Evolutionary conservation across 2,329 filamentous ascomycete genomes (phyloP), one percentile per base, ranked within the genome.

Genomic region (Chrysoporthe cubensis): DNA sequence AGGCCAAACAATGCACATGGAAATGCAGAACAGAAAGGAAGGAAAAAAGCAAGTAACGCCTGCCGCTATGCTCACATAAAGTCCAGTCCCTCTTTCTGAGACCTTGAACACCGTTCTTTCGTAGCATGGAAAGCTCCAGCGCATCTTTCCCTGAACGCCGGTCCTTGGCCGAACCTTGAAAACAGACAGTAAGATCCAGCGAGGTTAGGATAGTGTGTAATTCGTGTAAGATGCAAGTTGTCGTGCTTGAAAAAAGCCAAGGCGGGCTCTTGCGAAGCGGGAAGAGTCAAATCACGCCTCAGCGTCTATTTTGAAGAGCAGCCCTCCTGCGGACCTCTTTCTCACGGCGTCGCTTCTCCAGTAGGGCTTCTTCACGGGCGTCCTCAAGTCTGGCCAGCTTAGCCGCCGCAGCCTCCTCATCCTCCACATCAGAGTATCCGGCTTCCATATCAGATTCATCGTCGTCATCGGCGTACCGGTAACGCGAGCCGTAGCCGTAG

Each of bases 401-500:
- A 69, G 90, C 85, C 2, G 91, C 90, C 62, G 80, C 75, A 59
- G 83, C 80, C 76, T 95, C 92, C 76, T 95, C 92, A 46, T 85
- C 81, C 69, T 93, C 90, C 64, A 94, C 87, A 72, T 94, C 91
- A 69, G 89, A 90, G 48, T 90, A 76, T 44, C 90, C 91, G 2
- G 90, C 92, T 76, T 94, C 91, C 90, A 94, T 94, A 73, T 93
- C 91, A 6, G 90, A 92, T 5, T 89, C 91, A 6, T 76, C 87
- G 65, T 91, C 90, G 0, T 88, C 89, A 2, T 82, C 85, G 71
- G 91, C 83, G 69, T 86, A 84, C 6, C 79, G 78, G 43, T 78
- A 80, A 8, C 79, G 76, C 4, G 71, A 73, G 34, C 72, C 72
- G 54, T 74, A 73, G n/a, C 72, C 73, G 11, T 60, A 13, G 62